Conservation (phyloP, 2,329 filamentous ascomycete species). For the Ophiostoma sp. region DNA sequence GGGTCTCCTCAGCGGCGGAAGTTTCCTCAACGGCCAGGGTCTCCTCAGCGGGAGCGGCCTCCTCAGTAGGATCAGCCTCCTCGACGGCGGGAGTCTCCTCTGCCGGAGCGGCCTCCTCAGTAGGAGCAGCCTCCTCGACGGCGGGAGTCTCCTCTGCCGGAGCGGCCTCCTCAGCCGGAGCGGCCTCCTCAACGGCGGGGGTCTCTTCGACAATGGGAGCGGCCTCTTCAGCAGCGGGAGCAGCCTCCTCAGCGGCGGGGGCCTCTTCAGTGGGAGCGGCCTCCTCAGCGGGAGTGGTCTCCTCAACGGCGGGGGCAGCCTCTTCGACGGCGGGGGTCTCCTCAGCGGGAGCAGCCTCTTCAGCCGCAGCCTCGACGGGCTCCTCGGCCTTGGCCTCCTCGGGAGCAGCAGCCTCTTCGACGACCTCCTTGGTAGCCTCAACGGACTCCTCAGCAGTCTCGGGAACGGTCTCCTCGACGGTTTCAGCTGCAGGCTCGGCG, state of each 20-base stretch:
- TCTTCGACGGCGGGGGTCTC: background rate
- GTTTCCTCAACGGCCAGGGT: background rate
- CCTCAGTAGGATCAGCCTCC: background rate
- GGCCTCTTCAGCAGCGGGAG: constrained; percentile 8
- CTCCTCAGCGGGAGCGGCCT: background rate
- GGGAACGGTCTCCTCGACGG: background rate
- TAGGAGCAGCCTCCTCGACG: background rate
- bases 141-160: too few relatives aligned
- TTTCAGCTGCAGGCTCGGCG: background rate
- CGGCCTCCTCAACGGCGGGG: background rate
- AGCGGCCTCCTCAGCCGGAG: background rate
- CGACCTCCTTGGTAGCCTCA: background rate
- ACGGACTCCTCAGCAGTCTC: background rate
- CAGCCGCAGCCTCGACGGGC: background rate
- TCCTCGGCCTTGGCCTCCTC: background rate
- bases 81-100: background rate
- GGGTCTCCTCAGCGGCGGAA: background rate
- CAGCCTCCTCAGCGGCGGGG: background rate
- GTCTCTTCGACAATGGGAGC: background rate
- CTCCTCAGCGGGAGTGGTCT: background rate
- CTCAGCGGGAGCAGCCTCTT: background rate
- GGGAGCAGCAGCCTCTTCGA: background rate
- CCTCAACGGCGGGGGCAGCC: background rate
- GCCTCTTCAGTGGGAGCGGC: background rate
- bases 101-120: background rate